Evolutionary conservation across 208 protist species (phyloP).

Genomic region (Strigomonas culicis): DNA sequence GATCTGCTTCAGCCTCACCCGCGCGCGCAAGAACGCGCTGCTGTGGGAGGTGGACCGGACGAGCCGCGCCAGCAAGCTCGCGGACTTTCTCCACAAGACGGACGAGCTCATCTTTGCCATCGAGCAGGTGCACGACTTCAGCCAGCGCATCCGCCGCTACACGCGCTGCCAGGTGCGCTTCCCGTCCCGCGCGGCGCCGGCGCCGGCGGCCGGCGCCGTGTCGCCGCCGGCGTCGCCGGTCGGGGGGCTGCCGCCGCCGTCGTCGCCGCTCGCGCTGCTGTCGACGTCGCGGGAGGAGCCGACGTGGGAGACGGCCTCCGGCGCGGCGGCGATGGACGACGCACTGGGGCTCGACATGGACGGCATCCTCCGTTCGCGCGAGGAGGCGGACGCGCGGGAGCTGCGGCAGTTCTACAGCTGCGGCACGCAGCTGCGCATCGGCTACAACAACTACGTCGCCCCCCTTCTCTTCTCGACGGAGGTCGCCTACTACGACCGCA

Average conservation of each 20-base stretch:
- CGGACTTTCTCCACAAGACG: slow-evolving; percentile 73
- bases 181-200: background rate
- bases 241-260: too few species aligned
- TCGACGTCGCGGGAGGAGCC: too few species aligned
- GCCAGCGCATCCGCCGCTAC: slow-evolving; percentile 28
- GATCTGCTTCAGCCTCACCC: slow-evolving; percentile 58
- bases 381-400: background rate
- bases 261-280: too few species aligned
- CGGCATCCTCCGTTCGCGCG: background rate
- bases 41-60: slow-evolving; percentile 76
- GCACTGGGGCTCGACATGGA: background rate
- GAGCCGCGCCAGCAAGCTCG: slow-evolving; percentile 67
- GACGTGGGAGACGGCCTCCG: too few species aligned
- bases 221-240: background rate
- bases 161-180: slow-evolving; percentile 33
- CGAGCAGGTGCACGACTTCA: slow-evolving; percentile 54
- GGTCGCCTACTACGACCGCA: slow-evolving; percentile 46
- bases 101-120: slow-evolving; percentile 86
- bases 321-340: background rate
- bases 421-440: slow-evolving; percentile 15
- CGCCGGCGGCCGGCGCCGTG: background rate
- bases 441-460: slow-evolving; percentile 61
- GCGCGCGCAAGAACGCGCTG: slow-evolving; percentile 58
- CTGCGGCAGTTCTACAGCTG: background rate
- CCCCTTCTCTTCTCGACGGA: slow-evolving; percentile 39